A percentile compares a stretch with the other conserved stretches of the same genome.
Evolutionary conservation across 2,329 filamentous ascomycete species (phyloP).

Genomic region (Calonectria multiphialidica): DNA sequence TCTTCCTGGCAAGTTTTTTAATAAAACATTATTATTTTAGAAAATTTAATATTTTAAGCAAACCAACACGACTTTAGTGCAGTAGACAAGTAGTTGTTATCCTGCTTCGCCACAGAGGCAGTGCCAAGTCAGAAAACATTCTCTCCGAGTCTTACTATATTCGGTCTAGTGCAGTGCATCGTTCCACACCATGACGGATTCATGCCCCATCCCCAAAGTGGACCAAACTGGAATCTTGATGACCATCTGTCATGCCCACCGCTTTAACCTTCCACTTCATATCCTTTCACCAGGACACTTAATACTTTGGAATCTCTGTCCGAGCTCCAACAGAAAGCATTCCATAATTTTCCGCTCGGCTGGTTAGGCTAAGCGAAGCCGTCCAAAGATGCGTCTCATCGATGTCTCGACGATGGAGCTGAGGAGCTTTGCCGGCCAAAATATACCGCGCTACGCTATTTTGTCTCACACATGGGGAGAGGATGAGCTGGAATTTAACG

Average conservation of each 20-base stretch:
- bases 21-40: no score
- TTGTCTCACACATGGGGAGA: constrained; percentile 41
- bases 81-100: no score
- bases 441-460: constrained; percentile 37
- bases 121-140: no score
- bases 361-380: not conserved
- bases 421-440: constrained; percentile 25
- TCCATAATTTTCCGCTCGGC: no score
- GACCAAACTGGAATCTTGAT: not conserved
- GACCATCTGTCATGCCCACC: not conserved
- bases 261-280: not conserved
- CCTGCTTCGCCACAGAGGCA: no score
- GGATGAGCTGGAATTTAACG: constrained; percentile 39
- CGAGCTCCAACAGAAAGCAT: no score
- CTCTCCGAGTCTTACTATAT: not conserved
- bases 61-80: no score
- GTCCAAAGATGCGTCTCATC: constrained; percentile 36
- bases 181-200: not conserved
- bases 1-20: no score
- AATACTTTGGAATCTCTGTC: not conserved
- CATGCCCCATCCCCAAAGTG: not conserved
- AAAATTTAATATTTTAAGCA: no score
- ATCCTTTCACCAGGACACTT: no score
- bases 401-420: constrained; percentile 39
- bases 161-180: not conserved